These are phyloP conservation scores for Apophysomyces ossiformis DNA, from an alignment of 371 early-diverging fungal species.

Conservation along the genomic window DNA sequence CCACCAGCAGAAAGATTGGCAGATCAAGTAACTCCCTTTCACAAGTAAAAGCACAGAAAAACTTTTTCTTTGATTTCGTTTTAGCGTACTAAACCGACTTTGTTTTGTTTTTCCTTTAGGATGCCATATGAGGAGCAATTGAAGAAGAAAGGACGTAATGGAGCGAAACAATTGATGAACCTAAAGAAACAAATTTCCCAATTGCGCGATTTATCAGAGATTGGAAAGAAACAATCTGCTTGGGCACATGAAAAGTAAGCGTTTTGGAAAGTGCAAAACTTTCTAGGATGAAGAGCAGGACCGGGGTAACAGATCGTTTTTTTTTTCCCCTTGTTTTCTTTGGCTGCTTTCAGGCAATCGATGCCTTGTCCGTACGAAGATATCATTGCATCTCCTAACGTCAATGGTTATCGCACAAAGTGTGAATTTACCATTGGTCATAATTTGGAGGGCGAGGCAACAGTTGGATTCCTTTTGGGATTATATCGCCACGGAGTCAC, in stretches of 20 bases:
- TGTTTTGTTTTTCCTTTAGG: constrained; percentile 11
- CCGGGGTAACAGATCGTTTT: too few relatives aligned
- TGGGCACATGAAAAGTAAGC: constrained; percentile 42
- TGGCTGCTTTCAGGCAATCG: background rate
- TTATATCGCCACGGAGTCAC: constrained; percentile 68
- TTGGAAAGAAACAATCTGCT: constrained; percentile 27
- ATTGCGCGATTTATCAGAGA: constrained; percentile 26
- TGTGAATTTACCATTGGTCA: constrained; percentile 83
- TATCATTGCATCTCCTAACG: constrained; percentile 66
- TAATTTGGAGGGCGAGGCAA: constrained; percentile 56
- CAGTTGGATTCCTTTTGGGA: constrained; percentile 80
- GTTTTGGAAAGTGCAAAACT: constrained; percentile 15
- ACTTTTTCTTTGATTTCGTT: too few relatives aligned
- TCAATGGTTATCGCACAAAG: constrained; percentile 76
- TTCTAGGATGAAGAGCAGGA: background rate
- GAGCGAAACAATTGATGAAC: constrained; percentile 27
- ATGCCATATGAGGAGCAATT: constrained; percentile 49
- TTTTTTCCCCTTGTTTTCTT: too few relatives aligned
- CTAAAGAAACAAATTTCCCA: constrained; percentile 35
- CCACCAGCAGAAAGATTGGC: constrained; percentile 66
- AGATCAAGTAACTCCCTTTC: constrained; percentile 76
- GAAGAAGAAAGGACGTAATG: constrained; percentile 36
- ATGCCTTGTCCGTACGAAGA: background rate
- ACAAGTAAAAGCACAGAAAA: constrained; percentile 46
- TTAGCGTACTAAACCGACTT: background rate